phyloP scores from a whole-genome alignment of 495 filamentous ascomycete genomes.

The Poronia punctata region DNA sequence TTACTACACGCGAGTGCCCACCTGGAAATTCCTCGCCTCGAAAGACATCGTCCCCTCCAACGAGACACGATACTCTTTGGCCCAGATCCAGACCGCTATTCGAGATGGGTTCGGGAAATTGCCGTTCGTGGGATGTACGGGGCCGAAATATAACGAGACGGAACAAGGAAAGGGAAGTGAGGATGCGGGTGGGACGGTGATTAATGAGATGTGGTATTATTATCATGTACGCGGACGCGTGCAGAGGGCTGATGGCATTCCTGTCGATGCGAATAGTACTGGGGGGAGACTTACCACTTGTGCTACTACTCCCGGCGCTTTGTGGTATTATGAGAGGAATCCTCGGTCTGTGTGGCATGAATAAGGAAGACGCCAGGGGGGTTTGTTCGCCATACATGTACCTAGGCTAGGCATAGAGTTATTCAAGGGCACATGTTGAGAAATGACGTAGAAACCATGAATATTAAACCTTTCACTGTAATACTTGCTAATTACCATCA shows the following conservation, averaged over 20 bases:
- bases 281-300: conserved; percentile 31
- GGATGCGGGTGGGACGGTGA: conserved; percentile 39
- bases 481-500: no score
- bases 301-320: conserved; percentile 32
- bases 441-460: no score
- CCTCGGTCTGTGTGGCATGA: conserved; percentile 1
- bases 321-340: conserved; percentile 37
- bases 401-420: no score
- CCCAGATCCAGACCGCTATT: conserved; percentile 32
- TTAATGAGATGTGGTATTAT: conserved; percentile 48
- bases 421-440: no score
- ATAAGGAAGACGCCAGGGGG: no score
- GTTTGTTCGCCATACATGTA: no score
- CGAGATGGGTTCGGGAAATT: conserved; percentile 28
- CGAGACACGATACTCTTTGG: conserved; percentile 31
- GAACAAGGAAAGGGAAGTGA: conserved; percentile 31
- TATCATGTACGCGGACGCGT: conserved; percentile 37
- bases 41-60: conserved; percentile 29
- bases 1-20: conserved; percentile 38
- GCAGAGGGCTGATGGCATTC: conserved; percentile 35
- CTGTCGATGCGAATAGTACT: conserved; percentile 31
- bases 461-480: no score
- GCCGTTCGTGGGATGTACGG: conserved; percentile 44
- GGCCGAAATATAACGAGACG: conserved; percentile 42
- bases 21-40: conserved; percentile 35